A percentile compares a stretch with the other conserved stretches of the same genome.
These are phyloP conservation scores for Coemansia sp. DNA, from an alignment of 192 early-diverging fungal genomes.

Conservation along the genomic window DNA sequence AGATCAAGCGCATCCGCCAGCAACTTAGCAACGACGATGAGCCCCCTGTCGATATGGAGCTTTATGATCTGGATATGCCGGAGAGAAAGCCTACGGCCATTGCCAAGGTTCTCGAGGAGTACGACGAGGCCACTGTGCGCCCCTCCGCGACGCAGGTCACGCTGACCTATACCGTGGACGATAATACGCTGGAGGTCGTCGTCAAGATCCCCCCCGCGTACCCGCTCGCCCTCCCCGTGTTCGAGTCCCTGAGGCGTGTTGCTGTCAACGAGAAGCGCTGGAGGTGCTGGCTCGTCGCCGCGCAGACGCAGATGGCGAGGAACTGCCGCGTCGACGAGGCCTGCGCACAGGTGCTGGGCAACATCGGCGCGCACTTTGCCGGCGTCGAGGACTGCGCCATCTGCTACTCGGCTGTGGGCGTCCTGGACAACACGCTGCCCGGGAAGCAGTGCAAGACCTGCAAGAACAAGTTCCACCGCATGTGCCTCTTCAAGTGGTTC, in stretches of 20 bases:
- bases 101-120: conserved; percentile 31
- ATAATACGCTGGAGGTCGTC: conserved; percentile 52
- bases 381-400: conserved; percentile 98
- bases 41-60: background rate
- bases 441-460: conserved; percentile 90
- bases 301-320: conserved; percentile 60
- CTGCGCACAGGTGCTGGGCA: conserved; percentile 75
- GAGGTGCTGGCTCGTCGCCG: conserved; percentile 53
- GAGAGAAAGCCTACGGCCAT: conserved; percentile 10
- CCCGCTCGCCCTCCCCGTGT: conserved; percentile 35
- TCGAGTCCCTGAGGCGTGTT: conserved; percentile 45
- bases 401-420: conserved; percentile 94
- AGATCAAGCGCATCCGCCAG: conserved; percentile 27
- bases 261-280: conserved; percentile 56
- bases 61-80: background rate
- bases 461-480: conserved; percentile 92
- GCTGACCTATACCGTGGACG: conserved; percentile 42
- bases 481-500: conserved; percentile 93
- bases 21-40: conserved; percentile 2
- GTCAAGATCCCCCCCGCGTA: conserved; percentile 48
- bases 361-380: conserved; percentile 89
- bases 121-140: conserved; percentile 34
- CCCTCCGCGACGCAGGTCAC: conserved; percentile 23
- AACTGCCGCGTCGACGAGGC: conserved; percentile 83
- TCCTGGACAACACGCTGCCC: conserved; percentile 83